Evolutionary conservation across 768 basidiomycete species (phyloP).

Genomic region (Panus rudis): DNA sequence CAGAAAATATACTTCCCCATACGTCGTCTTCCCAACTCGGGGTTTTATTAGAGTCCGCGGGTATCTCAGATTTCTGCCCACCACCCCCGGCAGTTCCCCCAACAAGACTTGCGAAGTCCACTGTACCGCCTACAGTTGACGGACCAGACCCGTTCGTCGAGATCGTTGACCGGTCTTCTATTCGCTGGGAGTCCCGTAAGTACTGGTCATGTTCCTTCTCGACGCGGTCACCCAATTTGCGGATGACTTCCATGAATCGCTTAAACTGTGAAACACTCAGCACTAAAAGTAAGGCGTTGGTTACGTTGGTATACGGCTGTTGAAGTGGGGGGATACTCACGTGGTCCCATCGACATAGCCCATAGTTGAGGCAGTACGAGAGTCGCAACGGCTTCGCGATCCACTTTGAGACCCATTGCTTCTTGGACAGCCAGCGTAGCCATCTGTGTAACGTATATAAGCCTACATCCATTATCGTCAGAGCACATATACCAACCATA

Average conservation of each 20-base stretch:
- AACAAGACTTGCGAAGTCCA: slow-evolving; percentile 87
- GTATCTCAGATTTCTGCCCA: slow-evolving; percentile 39
- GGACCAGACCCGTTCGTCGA: slow-evolving; percentile 34
- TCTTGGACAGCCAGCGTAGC: slow-evolving; percentile 87
- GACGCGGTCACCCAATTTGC: slow-evolving; percentile 74
- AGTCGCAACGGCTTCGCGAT: slow-evolving; percentile 72
- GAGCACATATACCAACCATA: slow-evolving; percentile 48
- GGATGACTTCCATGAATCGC: slow-evolving; percentile 84
- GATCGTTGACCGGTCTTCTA: slow-evolving; percentile 69
- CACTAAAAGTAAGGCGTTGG: slow-evolving; percentile 35
- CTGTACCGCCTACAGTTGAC: slow-evolving; percentile 35
- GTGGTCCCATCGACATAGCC: slow-evolving; percentile 95
- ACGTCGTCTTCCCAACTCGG: slow-evolving; percentile 73
- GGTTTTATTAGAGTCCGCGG: slow-evolving; percentile 28
- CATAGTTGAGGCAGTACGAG: slow-evolving; percentile 62
- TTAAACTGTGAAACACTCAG: slow-evolving; percentile 84
- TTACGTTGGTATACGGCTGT: slow-evolving; percentile 6
- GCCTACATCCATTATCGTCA: background rate
- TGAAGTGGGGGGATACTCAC: slow-evolving; percentile 37
- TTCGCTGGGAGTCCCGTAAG: slow-evolving; percentile 83
- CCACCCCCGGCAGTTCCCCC: slow-evolving; percentile 41
- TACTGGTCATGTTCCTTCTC: slow-evolving; percentile 91
- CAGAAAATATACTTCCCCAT: slow-evolving; percentile 72
- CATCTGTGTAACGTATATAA: slow-evolving; percentile 43
- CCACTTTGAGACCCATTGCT: slow-evolving; percentile 93